Evolutionary conservation across 352 stramenopile species (phyloP).

Genomic region (Pythium pyrilobum): DNA sequence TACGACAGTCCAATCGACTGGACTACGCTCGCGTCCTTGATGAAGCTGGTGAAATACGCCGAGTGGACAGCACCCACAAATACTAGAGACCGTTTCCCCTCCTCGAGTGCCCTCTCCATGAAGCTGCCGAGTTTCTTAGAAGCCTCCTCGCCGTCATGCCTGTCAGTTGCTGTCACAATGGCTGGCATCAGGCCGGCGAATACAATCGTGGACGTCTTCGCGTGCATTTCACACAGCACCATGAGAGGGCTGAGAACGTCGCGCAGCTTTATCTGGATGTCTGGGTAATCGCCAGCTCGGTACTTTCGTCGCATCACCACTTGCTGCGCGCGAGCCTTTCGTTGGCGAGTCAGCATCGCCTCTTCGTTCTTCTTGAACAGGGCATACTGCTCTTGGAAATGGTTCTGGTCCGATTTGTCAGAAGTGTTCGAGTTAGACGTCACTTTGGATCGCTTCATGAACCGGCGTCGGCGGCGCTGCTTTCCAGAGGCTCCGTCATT

Average conservation of each 20-base stretch:
- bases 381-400: slow-evolving; percentile 62
- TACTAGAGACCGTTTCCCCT: slow-evolving; percentile 11
- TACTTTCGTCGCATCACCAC: slow-evolving; percentile 71
- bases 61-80: slow-evolving; percentile 25
- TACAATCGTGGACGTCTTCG: slow-evolving; percentile 26
- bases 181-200: slow-evolving; percentile 26
- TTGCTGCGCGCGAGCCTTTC: slow-evolving; percentile 38
- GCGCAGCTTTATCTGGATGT: slow-evolving; percentile 70
- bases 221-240: slow-evolving; percentile 47
- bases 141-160: background rate
- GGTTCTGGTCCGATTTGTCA: slow-evolving; percentile 26
- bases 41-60: slow-evolving; percentile 45
- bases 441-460: slow-evolving; percentile 22
- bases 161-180: slow-evolving; percentile 10
- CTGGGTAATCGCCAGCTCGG: slow-evolving; percentile 60
- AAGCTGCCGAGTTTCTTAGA: background rate
- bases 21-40: slow-evolving; percentile 25
- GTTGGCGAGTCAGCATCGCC: slow-evolving; percentile 42
- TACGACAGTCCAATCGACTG: slow-evolving; percentile 31
- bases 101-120: slow-evolving; percentile 11
- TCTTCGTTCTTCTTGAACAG: slow-evolving; percentile 48
- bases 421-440: background rate
- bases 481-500: background rate
- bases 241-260: slow-evolving; percentile 71
- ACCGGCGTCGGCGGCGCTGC: slow-evolving; percentile 12